Evolutionary conservation across 2,329 filamentous ascomycete species (phyloP).

Genomic region (Geosmithia morbida): DNA sequence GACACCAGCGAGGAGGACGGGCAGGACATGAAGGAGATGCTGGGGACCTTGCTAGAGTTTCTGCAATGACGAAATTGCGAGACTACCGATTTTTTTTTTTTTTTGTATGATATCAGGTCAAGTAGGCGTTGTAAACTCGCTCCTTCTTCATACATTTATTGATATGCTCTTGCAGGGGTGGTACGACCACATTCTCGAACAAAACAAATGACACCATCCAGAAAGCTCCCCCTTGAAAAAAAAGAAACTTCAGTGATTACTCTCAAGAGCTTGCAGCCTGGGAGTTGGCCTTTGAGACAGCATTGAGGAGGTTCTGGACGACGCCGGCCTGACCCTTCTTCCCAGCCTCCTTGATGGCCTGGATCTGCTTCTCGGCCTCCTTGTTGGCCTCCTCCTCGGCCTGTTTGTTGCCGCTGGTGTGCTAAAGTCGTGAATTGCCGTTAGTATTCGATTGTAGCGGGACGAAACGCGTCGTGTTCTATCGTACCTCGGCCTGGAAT

Average conservation of each 20-base stretch:
- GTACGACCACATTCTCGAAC: not conserved
- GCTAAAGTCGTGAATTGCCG: constrained; percentile 33
- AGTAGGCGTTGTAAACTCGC: not conserved
- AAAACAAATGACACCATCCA: not conserved
- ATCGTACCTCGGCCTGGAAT: constrained; percentile 59
- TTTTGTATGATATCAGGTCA: not conserved
- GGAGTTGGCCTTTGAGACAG: constrained; percentile 75
- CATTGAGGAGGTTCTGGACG: constrained; percentile 66
- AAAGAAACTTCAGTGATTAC: not conserved
- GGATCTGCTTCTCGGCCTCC: constrained; percentile 64
- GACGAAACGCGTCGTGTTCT: not conserved
- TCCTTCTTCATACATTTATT: not conserved
- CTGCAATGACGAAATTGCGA: constrained; percentile 15
- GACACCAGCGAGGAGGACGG: constrained; percentile 43
- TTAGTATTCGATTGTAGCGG: not conserved
- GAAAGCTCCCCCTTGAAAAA: not conserved
- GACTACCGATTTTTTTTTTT: too few species aligned
- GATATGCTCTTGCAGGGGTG: not conserved
- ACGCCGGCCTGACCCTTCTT: constrained; percentile 69
- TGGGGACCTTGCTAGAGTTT: constrained; percentile 35
- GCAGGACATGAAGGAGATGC: constrained; percentile 42
- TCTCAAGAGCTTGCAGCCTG: constrained; percentile 9
- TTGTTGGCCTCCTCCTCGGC: constrained; percentile 70
- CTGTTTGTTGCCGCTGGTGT: constrained; percentile 75
- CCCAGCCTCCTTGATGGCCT: constrained; percentile 68